A percentile compares a stretch with the other conserved stretches of the same genome.
Evolutionary conservation across 805 yeast genomes (phyloP).

Genomic region (Cyberlindnera suaveolens): DNA sequence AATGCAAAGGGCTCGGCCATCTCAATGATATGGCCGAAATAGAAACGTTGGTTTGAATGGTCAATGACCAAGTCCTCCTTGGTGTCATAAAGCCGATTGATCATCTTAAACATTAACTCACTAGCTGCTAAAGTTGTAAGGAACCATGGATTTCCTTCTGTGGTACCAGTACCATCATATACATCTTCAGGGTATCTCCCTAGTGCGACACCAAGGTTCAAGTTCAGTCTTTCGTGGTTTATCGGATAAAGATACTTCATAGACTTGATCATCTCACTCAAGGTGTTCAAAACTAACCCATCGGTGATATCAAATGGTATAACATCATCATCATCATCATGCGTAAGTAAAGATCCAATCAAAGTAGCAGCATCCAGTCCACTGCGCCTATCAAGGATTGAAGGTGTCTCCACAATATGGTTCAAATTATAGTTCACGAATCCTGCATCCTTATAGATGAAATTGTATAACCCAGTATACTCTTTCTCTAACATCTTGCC

Average conservation of each 20-base stretch:
- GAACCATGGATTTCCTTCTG: constrained; percentile 94
- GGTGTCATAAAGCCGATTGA: constrained; percentile 36
- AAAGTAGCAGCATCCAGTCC: constrained; percentile 81
- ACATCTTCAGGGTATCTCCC: constrained; percentile 94
- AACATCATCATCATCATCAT: constrained; percentile 38
- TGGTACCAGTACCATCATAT: constrained; percentile 66
- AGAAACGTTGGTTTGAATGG: constrained; percentile 27
- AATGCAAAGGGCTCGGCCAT: constrained; percentile 5
- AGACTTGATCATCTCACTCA: constrained; percentile 53
- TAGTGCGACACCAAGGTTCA: constrained; percentile 50
- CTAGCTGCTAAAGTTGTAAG: constrained; percentile 67
- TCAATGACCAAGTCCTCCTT: constrained; percentile 39
- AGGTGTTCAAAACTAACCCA: constrained; percentile 52
- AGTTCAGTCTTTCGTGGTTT: constrained; percentile 44
- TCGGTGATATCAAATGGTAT: constrained; percentile 63
- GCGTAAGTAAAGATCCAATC: constrained; percentile 35
- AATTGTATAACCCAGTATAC: constrained; percentile 20
- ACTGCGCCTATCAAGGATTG: constrained; percentile 38
- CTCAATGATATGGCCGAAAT: constrained; percentile 23
- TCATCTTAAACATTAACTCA: constrained; percentile 51
- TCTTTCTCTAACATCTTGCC: constrained; percentile 15
- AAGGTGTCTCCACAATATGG: constrained; percentile 68
- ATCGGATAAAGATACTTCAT: constrained; percentile 77
- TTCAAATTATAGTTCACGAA: constrained; percentile 35
- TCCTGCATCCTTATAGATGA: constrained; percentile 27